Percentiles rank a stretch among this genome's conserved stretches.
Conservation (phyloP, 31 red algal genomes). For the Bonnemaisonia californica region DNA sequence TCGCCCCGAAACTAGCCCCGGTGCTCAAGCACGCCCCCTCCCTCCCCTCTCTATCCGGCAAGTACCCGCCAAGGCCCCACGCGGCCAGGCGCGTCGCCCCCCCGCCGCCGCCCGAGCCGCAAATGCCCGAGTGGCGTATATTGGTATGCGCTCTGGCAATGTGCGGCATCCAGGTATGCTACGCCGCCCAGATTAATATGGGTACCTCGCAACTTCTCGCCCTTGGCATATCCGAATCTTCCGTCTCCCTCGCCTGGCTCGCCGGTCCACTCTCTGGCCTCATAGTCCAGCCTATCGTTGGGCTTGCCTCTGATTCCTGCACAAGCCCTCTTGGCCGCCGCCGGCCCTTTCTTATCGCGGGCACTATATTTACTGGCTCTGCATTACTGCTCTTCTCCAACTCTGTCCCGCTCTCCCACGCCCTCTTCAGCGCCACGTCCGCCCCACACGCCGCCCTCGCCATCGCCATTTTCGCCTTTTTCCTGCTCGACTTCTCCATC, state of each 20-base stretch:
- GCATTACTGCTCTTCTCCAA: constrained; percentile 78
- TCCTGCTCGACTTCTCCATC: constrained; percentile 92
- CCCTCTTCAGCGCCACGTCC: background rate
- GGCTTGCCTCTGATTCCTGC: constrained; percentile 72
- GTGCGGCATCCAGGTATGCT: constrained; percentile 86
- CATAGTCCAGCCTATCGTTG: constrained; percentile 87
- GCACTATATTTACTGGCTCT: constrained; percentile 73
- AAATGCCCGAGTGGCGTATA: constrained; percentile 55
- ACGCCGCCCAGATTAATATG: constrained; percentile 84
- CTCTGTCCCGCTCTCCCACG: constrained; percentile 40
- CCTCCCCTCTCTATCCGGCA: background rate
- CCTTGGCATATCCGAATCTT: constrained; percentile 65
- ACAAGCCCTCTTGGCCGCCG: constrained; percentile 70
- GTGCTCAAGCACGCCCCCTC: background rate
- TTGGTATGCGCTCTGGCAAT: constrained; percentile 68
- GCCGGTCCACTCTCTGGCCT: constrained; percentile 90
- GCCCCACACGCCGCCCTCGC: constrained; percentile 33
- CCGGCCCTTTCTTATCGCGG: constrained; percentile 87
- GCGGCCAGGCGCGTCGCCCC: constrained; percentile 4
- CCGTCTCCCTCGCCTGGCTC: constrained; percentile 91
- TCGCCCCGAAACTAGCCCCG: background rate
- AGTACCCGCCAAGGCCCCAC: background rate
- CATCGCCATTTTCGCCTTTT: constrained; percentile 83
- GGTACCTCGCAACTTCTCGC: constrained; percentile 75
- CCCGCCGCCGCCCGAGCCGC: background rate